phyloP scores from a whole-genome alignment of 805 yeast species.

The Candida vartiovaarae region DNA sequence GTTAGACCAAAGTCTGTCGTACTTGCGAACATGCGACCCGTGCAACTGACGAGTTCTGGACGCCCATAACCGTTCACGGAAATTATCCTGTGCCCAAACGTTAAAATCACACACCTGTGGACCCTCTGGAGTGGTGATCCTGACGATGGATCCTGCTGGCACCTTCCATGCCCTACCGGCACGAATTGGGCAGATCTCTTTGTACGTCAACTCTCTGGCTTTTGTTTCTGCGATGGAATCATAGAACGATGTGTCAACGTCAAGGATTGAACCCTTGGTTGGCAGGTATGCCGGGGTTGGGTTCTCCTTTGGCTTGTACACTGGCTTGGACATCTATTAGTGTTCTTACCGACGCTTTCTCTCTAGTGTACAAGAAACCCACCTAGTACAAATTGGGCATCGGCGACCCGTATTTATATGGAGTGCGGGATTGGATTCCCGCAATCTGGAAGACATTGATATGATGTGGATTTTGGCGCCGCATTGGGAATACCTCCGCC shows the following conservation, averaged over 20 bases:
- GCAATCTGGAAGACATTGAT: background rate
- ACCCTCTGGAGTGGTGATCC: conserved; percentile 59
- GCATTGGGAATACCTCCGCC: background rate
- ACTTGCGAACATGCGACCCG: conserved; percentile 53
- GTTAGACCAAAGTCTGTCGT: conserved; percentile 58
- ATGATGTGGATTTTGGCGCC: background rate
- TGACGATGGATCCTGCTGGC: conserved; percentile 52
- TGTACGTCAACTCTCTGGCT: conserved; percentile 34
- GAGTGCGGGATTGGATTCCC: conserved; percentile 10
- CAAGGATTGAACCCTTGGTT: conserved; percentile 44
- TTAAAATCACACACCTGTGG: conserved; percentile 69
- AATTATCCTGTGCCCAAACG: conserved; percentile 55
- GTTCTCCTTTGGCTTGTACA: conserved; percentile 17
- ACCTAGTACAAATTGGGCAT: too few relatives aligned
- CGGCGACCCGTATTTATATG: background rate
- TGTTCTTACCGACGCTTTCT: too few relatives aligned
- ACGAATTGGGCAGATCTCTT: conserved; percentile 42
- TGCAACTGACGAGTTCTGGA: conserved; percentile 62
- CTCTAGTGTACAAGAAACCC: too few relatives aligned
- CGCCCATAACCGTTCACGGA: conserved; percentile 64
- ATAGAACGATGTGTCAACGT: conserved; percentile 44
- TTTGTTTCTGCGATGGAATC: conserved; percentile 35
- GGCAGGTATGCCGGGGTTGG: conserved; percentile 55
- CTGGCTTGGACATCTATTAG: conserved; percentile 14
- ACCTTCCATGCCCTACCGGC: conserved; percentile 57